phyloP scores from a whole-genome alignment of 805 yeast species.

The Soucietia sequanensis region DNA sequence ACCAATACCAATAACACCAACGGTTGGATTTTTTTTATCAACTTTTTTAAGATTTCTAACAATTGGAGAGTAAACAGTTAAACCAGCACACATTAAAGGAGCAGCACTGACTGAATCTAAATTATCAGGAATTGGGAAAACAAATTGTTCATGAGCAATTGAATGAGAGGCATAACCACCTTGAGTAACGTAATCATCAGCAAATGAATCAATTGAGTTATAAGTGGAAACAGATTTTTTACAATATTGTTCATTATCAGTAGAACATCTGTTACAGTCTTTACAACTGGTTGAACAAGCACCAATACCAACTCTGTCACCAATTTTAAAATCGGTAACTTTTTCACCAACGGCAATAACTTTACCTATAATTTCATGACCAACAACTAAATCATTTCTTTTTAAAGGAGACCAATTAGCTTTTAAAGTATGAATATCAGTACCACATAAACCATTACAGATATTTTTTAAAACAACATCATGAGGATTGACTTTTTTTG shows the following conservation, averaged over 20 bases:
- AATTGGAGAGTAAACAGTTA: slow-evolving; percentile 53
- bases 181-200: slow-evolving; percentile 28
- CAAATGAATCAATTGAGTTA: slow-evolving; percentile 33
- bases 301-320: slow-evolving; percentile 81
- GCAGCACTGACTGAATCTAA: slow-evolving; percentile 45
- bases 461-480: slow-evolving; percentile 60
- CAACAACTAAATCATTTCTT: slow-evolving; percentile 44
- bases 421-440: slow-evolving; percentile 52
- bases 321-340: slow-evolving; percentile 52
- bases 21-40: slow-evolving; percentile 35
- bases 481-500: slow-evolving; percentile 22
- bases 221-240: slow-evolving; percentile 50
- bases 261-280: slow-evolving; percentile 54
- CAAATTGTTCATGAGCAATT: slow-evolving; percentile 43
- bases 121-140: slow-evolving; percentile 48
- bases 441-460: slow-evolving; percentile 66
- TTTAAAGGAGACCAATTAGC: slow-evolving; percentile 50
- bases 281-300: slow-evolving; percentile 65
- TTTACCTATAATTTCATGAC: slow-evolving; percentile 66
- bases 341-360: slow-evolving; percentile 60
- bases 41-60: slow-evolving; percentile 38
- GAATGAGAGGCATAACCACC: slow-evolving; percentile 54
- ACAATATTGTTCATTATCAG: slow-evolving; percentile 50
- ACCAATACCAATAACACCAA: slow-evolving; percentile 64
- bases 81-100: slow-evolving; percentile 58